Conservation (phyloP, 208 protist genomes). For the Lotmaria passim region DNA sequence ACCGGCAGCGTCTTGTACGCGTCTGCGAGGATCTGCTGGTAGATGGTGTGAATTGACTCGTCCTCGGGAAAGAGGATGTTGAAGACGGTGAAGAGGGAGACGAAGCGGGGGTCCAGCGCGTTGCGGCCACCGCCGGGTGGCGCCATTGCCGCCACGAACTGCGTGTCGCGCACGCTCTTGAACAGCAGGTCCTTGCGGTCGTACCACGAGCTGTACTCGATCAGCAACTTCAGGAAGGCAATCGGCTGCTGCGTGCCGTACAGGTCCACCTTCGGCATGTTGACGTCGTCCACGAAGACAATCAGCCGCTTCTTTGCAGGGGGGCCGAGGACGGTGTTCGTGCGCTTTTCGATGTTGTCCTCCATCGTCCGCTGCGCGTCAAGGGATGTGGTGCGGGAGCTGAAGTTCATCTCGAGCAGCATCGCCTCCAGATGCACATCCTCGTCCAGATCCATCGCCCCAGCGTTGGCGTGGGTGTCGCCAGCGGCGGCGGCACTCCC, state of each 20-base stretch:
- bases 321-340: constrained; percentile 95
- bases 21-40: constrained; percentile 93
- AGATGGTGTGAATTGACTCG: constrained; percentile 96
- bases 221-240: constrained; percentile 98
- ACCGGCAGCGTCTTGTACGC: constrained; percentile 84
- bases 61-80: constrained; percentile 97
- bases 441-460: constrained; percentile 35
- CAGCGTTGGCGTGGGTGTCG: background rate
- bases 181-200: constrained; percentile 97
- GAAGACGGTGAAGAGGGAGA: constrained; percentile 98
- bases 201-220: constrained; percentile 97
- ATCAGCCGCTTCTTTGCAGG: constrained; percentile 96
- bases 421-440: constrained; percentile 90
- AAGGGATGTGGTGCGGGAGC: constrained; percentile 94
- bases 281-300: constrained; percentile 99
- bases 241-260: constrained; percentile 99
- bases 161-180: constrained; percentile 96
- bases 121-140: constrained; percentile 97
- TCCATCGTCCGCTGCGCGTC: constrained; percentile 97
- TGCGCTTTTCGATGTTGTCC: constrained; percentile 97
- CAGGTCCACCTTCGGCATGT: constrained; percentile 98
- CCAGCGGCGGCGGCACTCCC: background rate
- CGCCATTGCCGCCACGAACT: constrained; percentile 97
- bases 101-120: constrained; percentile 97
- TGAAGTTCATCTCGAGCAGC: constrained; percentile 97